Evolutionary conservation across 176 grass and related monocot genomes (phyloP).

Genomic region (Oryza longistaminata): DNA sequence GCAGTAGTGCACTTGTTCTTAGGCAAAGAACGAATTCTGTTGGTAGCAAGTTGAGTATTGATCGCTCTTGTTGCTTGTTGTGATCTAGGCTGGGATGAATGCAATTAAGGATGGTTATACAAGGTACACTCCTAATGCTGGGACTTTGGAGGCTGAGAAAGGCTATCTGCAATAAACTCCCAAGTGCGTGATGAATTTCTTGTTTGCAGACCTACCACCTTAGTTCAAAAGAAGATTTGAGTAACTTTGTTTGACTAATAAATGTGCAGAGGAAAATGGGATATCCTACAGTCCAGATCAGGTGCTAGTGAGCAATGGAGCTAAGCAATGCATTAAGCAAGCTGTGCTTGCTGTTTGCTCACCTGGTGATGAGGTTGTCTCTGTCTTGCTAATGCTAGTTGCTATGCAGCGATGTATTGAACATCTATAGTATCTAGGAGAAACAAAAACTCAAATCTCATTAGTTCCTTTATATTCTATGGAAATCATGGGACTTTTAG

Average conservation of each 20-base stretch:
- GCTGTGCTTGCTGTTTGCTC: slow-evolving; percentile 67
- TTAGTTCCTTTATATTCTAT: background rate
- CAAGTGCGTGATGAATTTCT: slow-evolving; percentile 37
- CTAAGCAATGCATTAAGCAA: slow-evolving; percentile 62
- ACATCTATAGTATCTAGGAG: background rate
- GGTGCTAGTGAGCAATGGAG: slow-evolving; percentile 67
- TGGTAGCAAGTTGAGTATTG: background rate
- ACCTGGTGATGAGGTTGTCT: slow-evolving; percentile 59
- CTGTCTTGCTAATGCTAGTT: background rate
- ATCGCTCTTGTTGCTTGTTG: slow-evolving; percentile 10
- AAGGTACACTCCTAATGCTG: slow-evolving; percentile 62
- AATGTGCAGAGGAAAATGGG: slow-evolving; percentile 59
- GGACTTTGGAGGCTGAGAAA: slow-evolving; percentile 70
- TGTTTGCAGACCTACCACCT: background rate
- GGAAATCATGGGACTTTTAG: background rate
- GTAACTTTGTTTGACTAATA: background rate
- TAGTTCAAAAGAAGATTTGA: background rate
- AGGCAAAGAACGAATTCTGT: background rate
- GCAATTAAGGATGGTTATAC: slow-evolving; percentile 62
- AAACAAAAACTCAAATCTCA: background rate
- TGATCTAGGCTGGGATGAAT: slow-evolving; percentile 48
- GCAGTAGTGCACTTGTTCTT: background rate
- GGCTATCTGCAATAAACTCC: slow-evolving; percentile 65
- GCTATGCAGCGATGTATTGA: background rate
- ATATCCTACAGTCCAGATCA: slow-evolving; percentile 56